Conservation (phyloP, 2,329 filamentous ascomycete genomes). For the Diaporthe sp. region DNA sequence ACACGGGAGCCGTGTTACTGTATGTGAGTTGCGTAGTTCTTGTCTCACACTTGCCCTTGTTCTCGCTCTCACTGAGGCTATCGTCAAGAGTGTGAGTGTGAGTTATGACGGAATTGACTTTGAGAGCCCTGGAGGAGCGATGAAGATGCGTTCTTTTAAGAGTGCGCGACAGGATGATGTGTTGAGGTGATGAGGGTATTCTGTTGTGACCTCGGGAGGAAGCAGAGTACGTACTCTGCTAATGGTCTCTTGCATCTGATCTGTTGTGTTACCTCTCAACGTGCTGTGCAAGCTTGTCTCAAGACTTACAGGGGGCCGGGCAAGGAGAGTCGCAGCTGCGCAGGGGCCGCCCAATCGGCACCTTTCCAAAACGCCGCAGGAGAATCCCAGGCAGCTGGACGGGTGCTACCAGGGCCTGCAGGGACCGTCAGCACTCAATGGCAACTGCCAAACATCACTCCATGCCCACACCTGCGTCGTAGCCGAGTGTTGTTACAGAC, state of each 20-base stretch:
- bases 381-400: background rate
- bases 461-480: background rate
- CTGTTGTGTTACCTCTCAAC: background rate
- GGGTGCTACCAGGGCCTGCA: background rate
- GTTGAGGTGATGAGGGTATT: background rate
- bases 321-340: constrained; percentile 5
- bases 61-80: background rate
- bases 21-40: background rate
- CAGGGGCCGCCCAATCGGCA: constrained; percentile 31
- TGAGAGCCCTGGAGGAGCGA: background rate
- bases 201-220: background rate
- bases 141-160: background rate
- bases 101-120: background rate
- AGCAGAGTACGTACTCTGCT: background rate
- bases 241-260: background rate
- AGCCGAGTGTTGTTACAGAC: background rate
- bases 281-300: constrained; percentile 21
- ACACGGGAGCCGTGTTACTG: background rate
- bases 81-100: background rate
- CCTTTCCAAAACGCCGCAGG: constrained; percentile 27
- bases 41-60: background rate
- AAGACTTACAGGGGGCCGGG: background rate
- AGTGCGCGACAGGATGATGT: background rate
- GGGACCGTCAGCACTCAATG: background rate
- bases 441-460: background rate